Evolutionary conservation across 139 green algal species (phyloP).

Genomic region (Chlamydomonas sp.): DNA sequence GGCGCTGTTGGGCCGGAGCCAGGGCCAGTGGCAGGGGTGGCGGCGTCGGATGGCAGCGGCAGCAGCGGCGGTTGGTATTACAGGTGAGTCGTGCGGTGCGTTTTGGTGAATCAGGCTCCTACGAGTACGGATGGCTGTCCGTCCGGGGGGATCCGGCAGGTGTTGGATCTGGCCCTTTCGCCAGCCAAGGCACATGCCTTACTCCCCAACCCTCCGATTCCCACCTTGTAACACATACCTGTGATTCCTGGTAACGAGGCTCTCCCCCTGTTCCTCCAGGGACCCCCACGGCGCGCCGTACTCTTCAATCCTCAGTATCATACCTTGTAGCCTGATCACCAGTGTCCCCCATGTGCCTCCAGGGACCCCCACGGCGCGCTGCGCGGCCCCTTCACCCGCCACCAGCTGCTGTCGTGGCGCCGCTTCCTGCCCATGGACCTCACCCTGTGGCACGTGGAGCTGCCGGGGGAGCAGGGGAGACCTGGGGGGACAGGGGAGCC

Average conservation of each 20-base stretch:
- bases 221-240: background rate
- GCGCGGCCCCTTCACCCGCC: slow-evolving; percentile 57
- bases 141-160: no score
- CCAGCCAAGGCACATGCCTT: background rate
- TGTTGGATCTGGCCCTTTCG: no score
- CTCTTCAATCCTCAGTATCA: slow-evolving; percentile 12
- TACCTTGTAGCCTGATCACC: slow-evolving; percentile 2
- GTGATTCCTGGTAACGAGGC: no score
- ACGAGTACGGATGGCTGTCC: no score
- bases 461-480: background rate
- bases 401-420: slow-evolving; percentile 59
- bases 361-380: slow-evolving; percentile 47
- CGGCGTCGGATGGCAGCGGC: slow-evolving; percentile 2
- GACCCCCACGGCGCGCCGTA: slow-evolving; percentile 44
- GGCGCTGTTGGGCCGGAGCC: background rate
- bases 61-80: slow-evolving; percentile 31
- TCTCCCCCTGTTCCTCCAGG: background rate
- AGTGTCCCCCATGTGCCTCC: background rate
- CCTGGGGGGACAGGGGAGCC: background rate
- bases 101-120: background rate
- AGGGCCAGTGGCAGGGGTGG: background rate
- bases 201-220: slow-evolving; percentile 15
- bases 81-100: background rate
- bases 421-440: slow-evolving; percentile 71
- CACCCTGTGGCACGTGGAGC: slow-evolving; percentile 41